Conservation (phyloP, 768 basidiomycete species). For the Kwoniella botswanensis region DNA sequence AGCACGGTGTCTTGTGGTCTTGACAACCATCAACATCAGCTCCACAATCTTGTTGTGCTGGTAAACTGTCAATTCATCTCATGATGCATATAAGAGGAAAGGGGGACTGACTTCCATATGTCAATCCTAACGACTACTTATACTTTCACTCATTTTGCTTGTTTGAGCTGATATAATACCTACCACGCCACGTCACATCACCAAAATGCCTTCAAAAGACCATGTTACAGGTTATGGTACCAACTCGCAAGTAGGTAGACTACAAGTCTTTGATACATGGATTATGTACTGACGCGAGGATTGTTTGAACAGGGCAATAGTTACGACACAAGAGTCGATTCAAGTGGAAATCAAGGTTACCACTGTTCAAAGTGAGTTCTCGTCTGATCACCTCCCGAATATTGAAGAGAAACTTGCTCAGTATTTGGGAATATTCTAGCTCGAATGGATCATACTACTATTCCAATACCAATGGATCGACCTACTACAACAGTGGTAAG, state of each 20-base stretch:
- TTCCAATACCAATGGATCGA: slow-evolving; percentile 15
- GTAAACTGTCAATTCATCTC: too few relatives aligned
- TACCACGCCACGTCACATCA: neutral
- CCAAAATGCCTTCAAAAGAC: slow-evolving; percentile 14
- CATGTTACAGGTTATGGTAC: slow-evolving; percentile 10
- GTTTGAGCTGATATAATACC: too few relatives aligned
- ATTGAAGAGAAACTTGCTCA: too few relatives aligned
- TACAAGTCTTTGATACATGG: neutral
- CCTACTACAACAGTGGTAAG: slow-evolving; percentile 11
- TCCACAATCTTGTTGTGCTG: too few relatives aligned
- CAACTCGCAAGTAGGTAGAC: slow-evolving; percentile 6
- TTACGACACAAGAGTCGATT: slow-evolving; percentile 12
- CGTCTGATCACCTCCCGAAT: neutral
- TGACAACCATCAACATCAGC: too few relatives aligned
- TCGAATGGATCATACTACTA: slow-evolving; percentile 14
- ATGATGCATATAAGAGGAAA: too few relatives aligned
- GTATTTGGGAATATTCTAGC: too few relatives aligned
- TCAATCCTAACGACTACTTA: too few relatives aligned
- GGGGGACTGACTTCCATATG: too few relatives aligned
- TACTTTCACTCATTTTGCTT: too few relatives aligned
- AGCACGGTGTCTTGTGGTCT: too few relatives aligned
- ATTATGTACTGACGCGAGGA: too few relatives aligned
- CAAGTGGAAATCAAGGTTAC: slow-evolving; percentile 5
- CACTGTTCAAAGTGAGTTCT: slow-evolving; percentile 10
- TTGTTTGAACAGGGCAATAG: slow-evolving; percentile 4